phyloP scores from a whole-genome alignment of 257 asterid species.

The Nicotiana knightiana region DNA sequence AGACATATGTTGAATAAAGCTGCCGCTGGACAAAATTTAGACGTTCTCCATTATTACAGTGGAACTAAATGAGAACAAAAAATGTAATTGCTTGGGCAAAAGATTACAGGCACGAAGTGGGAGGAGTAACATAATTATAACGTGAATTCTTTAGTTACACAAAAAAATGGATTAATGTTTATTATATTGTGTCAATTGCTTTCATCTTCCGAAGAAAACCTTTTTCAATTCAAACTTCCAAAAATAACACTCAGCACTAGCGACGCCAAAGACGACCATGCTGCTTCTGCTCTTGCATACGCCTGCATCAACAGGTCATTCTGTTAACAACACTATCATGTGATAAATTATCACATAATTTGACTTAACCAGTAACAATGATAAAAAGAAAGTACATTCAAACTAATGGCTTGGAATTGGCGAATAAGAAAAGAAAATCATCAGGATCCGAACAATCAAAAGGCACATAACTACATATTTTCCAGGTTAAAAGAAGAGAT shows the following conservation, averaged over 20 bases:
- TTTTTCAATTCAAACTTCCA: background rate
- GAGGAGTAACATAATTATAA: background rate
- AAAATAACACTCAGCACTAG: conserved; percentile 10
- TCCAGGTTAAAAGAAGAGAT: background rate
- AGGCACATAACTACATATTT: background rate
- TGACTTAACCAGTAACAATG: background rate
- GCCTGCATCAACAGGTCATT: conserved; percentile 37
- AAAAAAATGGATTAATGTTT: background rate
- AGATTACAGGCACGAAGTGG: background rate
- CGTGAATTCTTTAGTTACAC: background rate
- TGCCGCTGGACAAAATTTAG: background rate
- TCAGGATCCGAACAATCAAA: too few relatives aligned
- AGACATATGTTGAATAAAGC: background rate
- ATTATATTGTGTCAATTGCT: background rate
- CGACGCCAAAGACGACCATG: conserved; percentile 52
- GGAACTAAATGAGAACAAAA: background rate
- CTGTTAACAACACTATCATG: background rate
- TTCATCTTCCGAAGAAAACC: background rate
- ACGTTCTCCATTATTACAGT: background rate
- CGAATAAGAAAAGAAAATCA: too few relatives aligned
- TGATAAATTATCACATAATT: background rate
- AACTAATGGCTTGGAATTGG: too few relatives aligned
- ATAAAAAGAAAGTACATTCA: background rate
- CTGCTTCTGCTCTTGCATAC: conserved; percentile 65
- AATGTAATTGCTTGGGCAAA: background rate